Evolutionary conservation across 176 grass and related monocot species (phyloP), one percentile per base, ranked within the genome.

Genomic region (Aegilops longissima): DNA sequence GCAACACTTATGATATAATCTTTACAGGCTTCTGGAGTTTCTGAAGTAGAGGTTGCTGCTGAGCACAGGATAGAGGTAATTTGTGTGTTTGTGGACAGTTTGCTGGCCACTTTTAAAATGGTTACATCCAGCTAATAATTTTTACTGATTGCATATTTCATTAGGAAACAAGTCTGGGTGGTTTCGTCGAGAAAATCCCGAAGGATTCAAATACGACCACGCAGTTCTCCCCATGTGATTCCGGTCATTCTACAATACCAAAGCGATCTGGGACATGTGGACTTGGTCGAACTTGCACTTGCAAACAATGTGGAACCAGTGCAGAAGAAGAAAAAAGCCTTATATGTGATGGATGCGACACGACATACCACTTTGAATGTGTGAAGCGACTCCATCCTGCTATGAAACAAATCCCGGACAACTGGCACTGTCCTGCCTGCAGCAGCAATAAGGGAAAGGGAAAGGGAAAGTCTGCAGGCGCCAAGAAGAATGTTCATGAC

Each of bases 291-390:
- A 13, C 87, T 68, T 79, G 78, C 52, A 86, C 71, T 38, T 99
- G 94, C 90, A 94, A 93, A 76, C 70, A 84, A 23, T 99, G 97
- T 85, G 90, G 89, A 33, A 77, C 59, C 39, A 89, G 81, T 59
- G 90, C 85, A 38, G 80, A 92, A 4, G 92, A 80, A 70, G 75
- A 84, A 66, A 77, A 83, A 65, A 89, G 90, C 78, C 91, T 99
- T 82, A 93, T 96, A 30, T 99, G 94, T 56, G 92, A 94, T 91
- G 69, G 83, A 72, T 96, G 97, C 78, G 90, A 99, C 73, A 88
- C 88, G 16, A 56, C 68, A 12, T 96, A 93, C 83, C 97, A 96
- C 86, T 83, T 99, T 84, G 89, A 89, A 4, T 99, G 97, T 78
- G 86, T 96, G 12, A 85, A 88, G 77, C 90, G 88, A 68, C 83